Base-by-base conservation (phyloP, 768 basidiomycete species). In the Macrolepiota albuminosa region DNA sequence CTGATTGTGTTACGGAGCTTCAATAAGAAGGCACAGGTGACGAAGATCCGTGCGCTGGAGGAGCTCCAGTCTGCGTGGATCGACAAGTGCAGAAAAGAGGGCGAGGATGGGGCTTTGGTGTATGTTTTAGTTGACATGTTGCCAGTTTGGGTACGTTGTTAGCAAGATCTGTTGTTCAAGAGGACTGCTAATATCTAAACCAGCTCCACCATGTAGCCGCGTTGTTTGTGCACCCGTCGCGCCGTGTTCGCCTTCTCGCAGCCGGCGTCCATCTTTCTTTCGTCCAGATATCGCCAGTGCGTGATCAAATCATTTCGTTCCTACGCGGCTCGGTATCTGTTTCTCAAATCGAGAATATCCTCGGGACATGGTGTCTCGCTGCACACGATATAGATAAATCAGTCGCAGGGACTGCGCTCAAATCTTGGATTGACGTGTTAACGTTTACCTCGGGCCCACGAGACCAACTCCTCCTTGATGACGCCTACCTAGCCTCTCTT, bases 1-100 rank as follows among this genome's bases (percentile, higher is more conserved):
- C 79, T 95, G 7, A 84, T 98, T 50, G 82, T 94, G 2, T 79
- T 98, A 56, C 76, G 93, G 52, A 82, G 84, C 63, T 77, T 98
- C 54, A 86, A 83, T 31, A 98, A 98, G 82, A 96, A 96, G 76
- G 93, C 95, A 58, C 81, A 82, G 31, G 81, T 93, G 33, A 98
- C 96, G 2, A 89, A 91, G 71, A 74, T 81, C 24, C 85, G 87
- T 66, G 95, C 93, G 0, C 74, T 98, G 62, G 95, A 97, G 68
- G 95, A 96, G 60, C 73, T 98, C 33, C 81, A 84, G 64, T 69
- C 75, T 8, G 79, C 70, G 2, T 93, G 90, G 89, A 75, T 93
- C 4, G 84, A 84, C 29, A 79, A 75, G 47, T 79, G 79, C 43
- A 67, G 71, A 62, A 73, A 71, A 49, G 79, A 79, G 42, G 74